Percentiles rank a stretch among this genome's conserved stretches.
These are phyloP conservation scores for Diplogelasinospora grovesii DNA, from an alignment of 495 filamentous ascomycete species.

Conservation along the genomic window DNA sequence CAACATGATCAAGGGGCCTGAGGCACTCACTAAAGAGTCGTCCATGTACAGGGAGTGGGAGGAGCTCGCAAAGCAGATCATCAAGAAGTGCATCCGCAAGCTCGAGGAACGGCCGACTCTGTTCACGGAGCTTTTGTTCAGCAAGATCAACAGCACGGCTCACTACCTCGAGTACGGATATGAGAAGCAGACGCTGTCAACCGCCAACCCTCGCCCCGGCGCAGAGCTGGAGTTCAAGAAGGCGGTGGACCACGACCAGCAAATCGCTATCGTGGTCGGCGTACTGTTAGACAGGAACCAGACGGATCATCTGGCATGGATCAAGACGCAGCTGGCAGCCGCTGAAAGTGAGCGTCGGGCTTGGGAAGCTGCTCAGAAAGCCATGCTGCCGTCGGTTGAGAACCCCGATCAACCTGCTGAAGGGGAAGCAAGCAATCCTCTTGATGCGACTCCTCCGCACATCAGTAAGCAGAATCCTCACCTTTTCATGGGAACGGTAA, in stretches of 20 bases:
- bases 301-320: constrained; percentile 68
- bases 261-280: constrained; percentile 72
- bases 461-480: constrained; percentile 36
- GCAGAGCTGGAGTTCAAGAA: constrained; percentile 77
- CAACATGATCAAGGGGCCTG: constrained; percentile 86
- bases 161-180: constrained; percentile 87
- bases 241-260: constrained; percentile 54
- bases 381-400: constrained; percentile 30
- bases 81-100: constrained; percentile 70
- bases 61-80: constrained; percentile 72
- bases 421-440: constrained; percentile 27
- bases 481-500: no score
- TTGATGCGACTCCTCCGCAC: constrained; percentile 32
- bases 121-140: constrained; percentile 85
- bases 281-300: constrained; percentile 72
- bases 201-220: constrained; percentile 48
- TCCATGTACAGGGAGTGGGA: constrained; percentile 83
- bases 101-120: constrained; percentile 76
- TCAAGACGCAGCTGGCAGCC: constrained; percentile 59
- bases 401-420: constrained; percentile 28
- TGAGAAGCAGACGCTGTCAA: constrained; percentile 68
- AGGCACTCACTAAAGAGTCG: constrained; percentile 58
- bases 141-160: constrained; percentile 76
- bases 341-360: constrained; percentile 67
- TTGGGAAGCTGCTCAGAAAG: constrained; percentile 69